These are phyloP conservation scores for Penicillium bovifimosum DNA, from an alignment of 495 filamentous ascomycete species.

Conservation along the genomic window DNA sequence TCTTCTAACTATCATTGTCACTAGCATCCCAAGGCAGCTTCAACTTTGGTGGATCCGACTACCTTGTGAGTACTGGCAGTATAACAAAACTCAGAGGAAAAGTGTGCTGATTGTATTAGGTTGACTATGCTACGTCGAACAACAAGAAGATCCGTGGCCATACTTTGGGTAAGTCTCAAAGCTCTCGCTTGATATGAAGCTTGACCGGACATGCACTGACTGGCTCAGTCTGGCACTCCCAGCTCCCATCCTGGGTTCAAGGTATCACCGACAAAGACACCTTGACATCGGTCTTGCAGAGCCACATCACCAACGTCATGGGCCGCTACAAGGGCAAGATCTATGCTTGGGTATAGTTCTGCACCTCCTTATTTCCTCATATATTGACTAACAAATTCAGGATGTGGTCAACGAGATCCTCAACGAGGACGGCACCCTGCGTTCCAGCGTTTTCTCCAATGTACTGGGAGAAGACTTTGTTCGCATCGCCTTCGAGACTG, in stretches of 20 bases:
- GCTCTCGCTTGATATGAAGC: neutral
- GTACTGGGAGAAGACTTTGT: conserved; percentile 54
- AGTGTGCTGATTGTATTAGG: conserved; percentile 11
- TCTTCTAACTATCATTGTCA: neutral
- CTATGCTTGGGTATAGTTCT: conserved; percentile 40
- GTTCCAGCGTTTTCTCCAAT: conserved; percentile 50
- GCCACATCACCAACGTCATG: conserved; percentile 24
- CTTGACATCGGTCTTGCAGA: conserved; percentile 36
- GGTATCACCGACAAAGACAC: conserved; percentile 40
- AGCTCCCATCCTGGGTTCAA: conserved; percentile 47
- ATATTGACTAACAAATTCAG: conserved; percentile 23
- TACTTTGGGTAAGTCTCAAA: conserved; percentile 31
- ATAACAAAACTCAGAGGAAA: too few relatives aligned
- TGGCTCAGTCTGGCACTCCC: conserved; percentile 44
- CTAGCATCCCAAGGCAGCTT: conserved; percentile 35
- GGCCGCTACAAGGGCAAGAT: conserved; percentile 39
- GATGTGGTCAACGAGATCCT: conserved; percentile 70
- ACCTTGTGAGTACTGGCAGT: conserved; percentile 22
- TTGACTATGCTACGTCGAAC: conserved; percentile 44
- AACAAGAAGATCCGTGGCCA: conserved; percentile 47
- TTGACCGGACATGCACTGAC: too few relatives aligned
- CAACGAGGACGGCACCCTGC: conserved; percentile 60
- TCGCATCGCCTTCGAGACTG: conserved; percentile 52
- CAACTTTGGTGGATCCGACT: conserved; percentile 38
- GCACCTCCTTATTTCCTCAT: too few relatives aligned